Base-by-base conservation (phyloP, 2,329 filamentous ascomycete species). In the Fusarium clavum region DNA sequence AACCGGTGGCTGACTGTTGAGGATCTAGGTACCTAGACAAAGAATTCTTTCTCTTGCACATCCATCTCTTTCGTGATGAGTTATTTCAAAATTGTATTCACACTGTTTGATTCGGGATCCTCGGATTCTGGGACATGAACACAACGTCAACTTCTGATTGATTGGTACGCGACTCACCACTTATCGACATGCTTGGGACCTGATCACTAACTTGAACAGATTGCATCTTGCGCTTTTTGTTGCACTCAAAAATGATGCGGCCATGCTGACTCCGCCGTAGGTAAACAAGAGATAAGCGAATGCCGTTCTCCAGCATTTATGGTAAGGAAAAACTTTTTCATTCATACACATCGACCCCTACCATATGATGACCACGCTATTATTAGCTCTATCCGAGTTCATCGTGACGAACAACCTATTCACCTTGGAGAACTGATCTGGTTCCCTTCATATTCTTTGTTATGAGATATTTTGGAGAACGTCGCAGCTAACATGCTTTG, bases 341-440 rank as follows among this genome's bases (percentile, higher is more conserved):
- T 46, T 18, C 24, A 34, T 34, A 24, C n/a, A 20, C 54, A 27
- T 40, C 14, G 7, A 29, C 40, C 59, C 56, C 67, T 74, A 80
- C 82, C 83, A 81, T 72, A 78, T 81, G 85, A 87, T 87, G 86
- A 85, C 64, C 80, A 81, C 40, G 77, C 77, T 78, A 80, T 81
- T 81, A 82, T 61, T 79, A 81, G 83, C 81, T 83, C 76, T 71
- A 64, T 71, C 63, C 82, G 86, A 88, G 81, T 86, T 84, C 80
- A 83, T 81, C 81, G 76, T 88, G 86, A 87, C 78, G 85, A 88
- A 84, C 77, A 77, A 78, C 73, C 76, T 75, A 79, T 84, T 87
- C 86, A 88, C 85, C 86, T 88, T 88, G 86, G 86, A 88, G 86
- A 88, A 88, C 86, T 88, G 86, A 88, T 78, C 69, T 76, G 71